Evolutionary conservation across 2,329 filamentous ascomycete genomes (phyloP), one percentile per base, ranked within the genome.

Genomic region (Gnomoniopsis smithogilvyi): DNA sequence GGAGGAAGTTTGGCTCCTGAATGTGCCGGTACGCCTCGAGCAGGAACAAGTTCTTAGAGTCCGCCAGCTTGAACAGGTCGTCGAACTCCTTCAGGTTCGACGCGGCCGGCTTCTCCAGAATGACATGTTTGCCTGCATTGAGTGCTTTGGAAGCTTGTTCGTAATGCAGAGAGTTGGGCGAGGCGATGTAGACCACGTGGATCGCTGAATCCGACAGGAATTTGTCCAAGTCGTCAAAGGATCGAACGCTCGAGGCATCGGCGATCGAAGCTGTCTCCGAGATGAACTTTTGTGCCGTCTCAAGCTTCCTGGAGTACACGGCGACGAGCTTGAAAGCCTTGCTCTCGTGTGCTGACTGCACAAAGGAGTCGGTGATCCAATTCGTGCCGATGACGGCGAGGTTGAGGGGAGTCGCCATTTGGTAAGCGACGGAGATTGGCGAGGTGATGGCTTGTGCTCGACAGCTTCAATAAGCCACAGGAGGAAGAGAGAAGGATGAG

Each of bases 81-180:
- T 73, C 68, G 0, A 81, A 81, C 1, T 75, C 74, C 3, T 73
- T 69, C 12, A 82, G 65, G 63, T 82, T 78, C 50, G 76, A 76
- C 1, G 78, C 78, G 26, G 83, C 74, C 19, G 81, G 81, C 64
- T 84, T 84, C 67, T 84, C 81, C 6, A 77, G 76, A 0, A 84
- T 69, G 2, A 83, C 80, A 65, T 83, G 79, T 64, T 84, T 84
- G 11, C 79, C 78, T 17, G 78, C 79, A 8, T 71, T 64, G 10
- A 84, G 69, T n/a, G 73, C 73, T 61, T 78, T 76, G 63, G 83
- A 78, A 8, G 26, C 50, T 64, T 76, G 78, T 43, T 72, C 70
- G 1, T 80, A 78, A 53, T 83, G 80, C 1, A 67, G 67, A 21
- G 73, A 69, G 62, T 83, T 84, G 1, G 81, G 80, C 1, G 84